Base-by-base conservation (phyloP, 2,329 filamentous ascomycete species). In the Fusarium nelsonii region DNA sequence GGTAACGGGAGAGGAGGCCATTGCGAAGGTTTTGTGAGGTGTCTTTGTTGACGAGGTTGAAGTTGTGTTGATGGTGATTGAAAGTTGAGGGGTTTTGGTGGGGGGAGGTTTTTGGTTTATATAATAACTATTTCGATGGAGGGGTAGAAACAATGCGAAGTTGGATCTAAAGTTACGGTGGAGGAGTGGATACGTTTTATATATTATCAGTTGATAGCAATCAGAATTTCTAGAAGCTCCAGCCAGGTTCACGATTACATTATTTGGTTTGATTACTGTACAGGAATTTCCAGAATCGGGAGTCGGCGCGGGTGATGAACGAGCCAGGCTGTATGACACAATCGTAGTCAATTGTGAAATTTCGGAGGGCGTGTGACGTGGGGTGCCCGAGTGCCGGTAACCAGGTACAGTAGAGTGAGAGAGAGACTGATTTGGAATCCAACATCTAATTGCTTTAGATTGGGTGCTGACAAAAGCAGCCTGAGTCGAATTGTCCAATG, bases 1-100 rank as follows among this genome's bases (percentile, higher is more conserved):
- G 61, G 46, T 57, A 43, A 77, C 55, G 73, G 80, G 74, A 66
- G 77, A 62, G 33, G 58, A 26, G 45, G 59, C 46, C 77, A 79
- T 81, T 66, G 37, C 74, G 68, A 51, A 66, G 40, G 36, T 53
- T 40, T 49, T 58, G 54, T 36, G n/a, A 10, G 50, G 36, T 43
- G 15, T 20, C 46, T 39, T 58, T 57, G 43, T 30, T 34, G 51
- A 58, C 53, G 49, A 28, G 20, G 37, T 48, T 33, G 23, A 18
- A 41, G 40, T 54, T 55, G 30, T 30, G 41, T 16, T 52, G 41
- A 56, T 50, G 39, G 56, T 68, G 39, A 39, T 20, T 37, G 14
- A 40, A 45, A 33, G 54, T 65, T 66, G 68, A 59, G 69, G 63
- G 61, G 61, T 72, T 68, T 73, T 58, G 41, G 55, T 55, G 46